These are phyloP conservation scores for Staphylotrichum tortipilum DNA, from an alignment of 495 filamentous ascomycete species.

Conservation along the genomic window DNA sequence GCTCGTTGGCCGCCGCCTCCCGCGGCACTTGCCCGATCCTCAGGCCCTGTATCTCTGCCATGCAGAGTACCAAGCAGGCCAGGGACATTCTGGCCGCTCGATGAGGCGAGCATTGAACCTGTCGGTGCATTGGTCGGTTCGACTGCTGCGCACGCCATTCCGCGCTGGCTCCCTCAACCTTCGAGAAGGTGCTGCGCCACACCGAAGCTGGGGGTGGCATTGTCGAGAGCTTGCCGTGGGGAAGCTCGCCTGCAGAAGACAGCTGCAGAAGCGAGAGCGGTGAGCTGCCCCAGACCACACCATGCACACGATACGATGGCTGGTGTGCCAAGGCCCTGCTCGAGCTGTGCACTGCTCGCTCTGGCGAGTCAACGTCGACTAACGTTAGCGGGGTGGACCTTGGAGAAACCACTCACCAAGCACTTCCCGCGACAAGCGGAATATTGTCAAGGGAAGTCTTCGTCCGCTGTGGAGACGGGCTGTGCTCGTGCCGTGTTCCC, in stretches of 20 bases:
- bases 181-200: conserved; percentile 2
- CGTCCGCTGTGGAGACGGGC: not conserved
- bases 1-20: too few species aligned
- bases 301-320: not conserved
- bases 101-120: too few species aligned
- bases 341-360: too few species aligned
- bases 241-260: not conserved
- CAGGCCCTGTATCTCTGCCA: too few species aligned
- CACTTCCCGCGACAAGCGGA: not conserved
- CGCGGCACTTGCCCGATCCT: too few species aligned
- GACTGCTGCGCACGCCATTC: not conserved
- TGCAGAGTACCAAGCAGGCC: too few species aligned
- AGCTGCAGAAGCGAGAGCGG: too few species aligned
- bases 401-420: not conserved
- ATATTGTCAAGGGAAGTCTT: not conserved
- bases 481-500: not conserved
- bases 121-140: too few species aligned
- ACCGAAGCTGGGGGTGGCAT: not conserved
- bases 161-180: not conserved
- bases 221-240: not conserved
- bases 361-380: too few species aligned
- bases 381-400: not conserved
- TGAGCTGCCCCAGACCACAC: conserved; percentile 5
- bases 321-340: not conserved
- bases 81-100: too few species aligned